These are phyloP conservation scores for Globisporangium cystogenes DNA, from an alignment of 352 stramenopile species.

Conservation along the genomic window DNA sequence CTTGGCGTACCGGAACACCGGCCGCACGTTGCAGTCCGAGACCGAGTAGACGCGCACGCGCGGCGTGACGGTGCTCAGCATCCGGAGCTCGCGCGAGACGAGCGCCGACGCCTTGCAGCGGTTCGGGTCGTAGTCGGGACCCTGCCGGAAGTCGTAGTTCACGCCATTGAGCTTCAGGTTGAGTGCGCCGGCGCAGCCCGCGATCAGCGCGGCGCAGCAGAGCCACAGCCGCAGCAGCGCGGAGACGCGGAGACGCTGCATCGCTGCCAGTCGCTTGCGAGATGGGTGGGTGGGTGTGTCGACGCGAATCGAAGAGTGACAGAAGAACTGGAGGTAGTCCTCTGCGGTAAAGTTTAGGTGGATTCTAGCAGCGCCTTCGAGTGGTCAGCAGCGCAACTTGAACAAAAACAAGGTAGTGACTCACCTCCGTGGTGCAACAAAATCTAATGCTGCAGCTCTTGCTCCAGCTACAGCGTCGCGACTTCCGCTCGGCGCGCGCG, in stretches of 20 bases:
- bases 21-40: conserved; percentile 65
- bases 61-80: conserved; percentile 53
- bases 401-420: too few species aligned
- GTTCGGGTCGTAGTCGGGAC: conserved; percentile 66
- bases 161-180: conserved; percentile 74
- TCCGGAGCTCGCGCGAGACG: conserved; percentile 62
- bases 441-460: neutral
- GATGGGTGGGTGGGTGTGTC: too few species aligned
- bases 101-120: conserved; percentile 79
- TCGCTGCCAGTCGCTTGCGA: neutral
- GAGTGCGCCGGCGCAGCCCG: conserved; percentile 21
- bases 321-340: too few species aligned
- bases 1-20: conserved; percentile 68
- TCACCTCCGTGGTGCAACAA: too few species aligned
- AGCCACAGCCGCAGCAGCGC: neutral
- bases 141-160: conserved; percentile 82
- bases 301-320: too few species aligned
- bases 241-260: neutral
- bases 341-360: too few species aligned
- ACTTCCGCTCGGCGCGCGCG: neutral
- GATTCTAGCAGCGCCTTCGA: too few species aligned
- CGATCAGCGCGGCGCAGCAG: too few species aligned
- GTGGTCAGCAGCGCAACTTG: too few species aligned
- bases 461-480: neutral
- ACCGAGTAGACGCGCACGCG: conserved; percentile 82